Base-by-base conservation (phyloP, 805 yeast genomes). In the Candida ovalis region DNA sequence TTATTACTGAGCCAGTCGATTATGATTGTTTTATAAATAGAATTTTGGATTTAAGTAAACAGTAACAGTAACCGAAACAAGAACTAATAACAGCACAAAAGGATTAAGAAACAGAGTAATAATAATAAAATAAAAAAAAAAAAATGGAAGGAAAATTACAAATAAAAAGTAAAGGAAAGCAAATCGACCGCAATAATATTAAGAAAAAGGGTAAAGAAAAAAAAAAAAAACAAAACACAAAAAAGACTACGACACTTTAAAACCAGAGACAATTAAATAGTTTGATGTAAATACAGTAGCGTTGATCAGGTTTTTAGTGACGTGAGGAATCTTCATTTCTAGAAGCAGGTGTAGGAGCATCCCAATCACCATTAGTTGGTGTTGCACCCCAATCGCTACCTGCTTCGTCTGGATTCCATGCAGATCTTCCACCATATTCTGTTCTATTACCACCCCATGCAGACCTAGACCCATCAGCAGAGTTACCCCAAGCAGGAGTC, bases 401-500 rank as follows among this genome's bases (percentile, higher is more conserved):
- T 3, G 62, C 47, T 32, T 60, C 55, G 35, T 65, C 67, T 2
- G 72, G 66, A 53, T 62, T 67, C 73, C 75, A 71, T 8, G 73
- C 73, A 15, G 82, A 73, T 32, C 75, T 74, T 27, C 60, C 60
- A 41, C 73, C 74, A 22, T 70, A 61, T 48, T 35, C 38, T 12
- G 38, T 35, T 35, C 22, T 35, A 18, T 35, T 35, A 7, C 38
- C 38, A 35, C 62, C 53, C 68, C 70, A 53, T 54, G 64, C 63
- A 23, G 66, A 55, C 5, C 52, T 54, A 27, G 55, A 50, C 6
- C 55, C 55, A 21, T 44, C 50, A 23, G 60, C 49, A 22, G 62
- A 50, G 24, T 80, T 63, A 24, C 74, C 74, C 82, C 83, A 78
- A 4, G 80, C 69, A 7, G 85, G 79, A 13, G 79, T 70, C 55